Base-by-base conservation (phyloP, 2,329 filamentous ascomycete species). In the Neopestalotiopsis rosae region DNA sequence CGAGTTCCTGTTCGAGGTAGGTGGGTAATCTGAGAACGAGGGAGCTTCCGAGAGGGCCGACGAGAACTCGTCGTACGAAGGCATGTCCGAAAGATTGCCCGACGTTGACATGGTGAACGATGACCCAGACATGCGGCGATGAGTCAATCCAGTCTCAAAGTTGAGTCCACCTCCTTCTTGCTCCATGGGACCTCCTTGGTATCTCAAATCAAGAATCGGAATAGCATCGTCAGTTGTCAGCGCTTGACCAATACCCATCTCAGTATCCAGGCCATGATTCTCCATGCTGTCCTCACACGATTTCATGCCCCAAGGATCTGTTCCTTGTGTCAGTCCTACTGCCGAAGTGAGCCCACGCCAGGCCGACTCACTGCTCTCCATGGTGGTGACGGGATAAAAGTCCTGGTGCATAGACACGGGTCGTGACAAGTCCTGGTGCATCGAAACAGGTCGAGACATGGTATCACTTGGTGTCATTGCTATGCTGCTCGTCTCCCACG, bases 61-160 rank as follows among this genome's bases (percentile, higher is more conserved):
- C 17, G 91, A 90, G 75, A 92, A 89, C 72, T 94, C 91, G 68
- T 94, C 91, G 76, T 91, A 93, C 4, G 90, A 89, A 64, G 90
- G 86, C 78, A 92, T 88, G 74, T 93, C 91, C 5, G 90, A 91
- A 57, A 92, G 82, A 28, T 85, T 85, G 28, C 90, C 87, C 57
- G 87, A 87, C 0, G 88, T 92, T 17, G 91, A 93, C 81, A 93
- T 87, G 52, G 91, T 92, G 75, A 92, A 92, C 1, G 91, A 93
- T 2, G 91, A 93, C 62, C 91, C 91, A 24, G 91, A 93, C 84
- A 92, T 87, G 70, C 90, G 87, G 69, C 91, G 86, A 61, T 86
- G 84, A 71, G 88, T 86, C 61, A 86, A 79, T n/a, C 81, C 82
- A 67, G 85, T 81, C 56, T 89, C 88, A 70, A 87, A 84, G 68